Evolutionary conservation across 768 basidiomycete species (phyloP).

Genomic region (Pisolithus albus): DNA sequence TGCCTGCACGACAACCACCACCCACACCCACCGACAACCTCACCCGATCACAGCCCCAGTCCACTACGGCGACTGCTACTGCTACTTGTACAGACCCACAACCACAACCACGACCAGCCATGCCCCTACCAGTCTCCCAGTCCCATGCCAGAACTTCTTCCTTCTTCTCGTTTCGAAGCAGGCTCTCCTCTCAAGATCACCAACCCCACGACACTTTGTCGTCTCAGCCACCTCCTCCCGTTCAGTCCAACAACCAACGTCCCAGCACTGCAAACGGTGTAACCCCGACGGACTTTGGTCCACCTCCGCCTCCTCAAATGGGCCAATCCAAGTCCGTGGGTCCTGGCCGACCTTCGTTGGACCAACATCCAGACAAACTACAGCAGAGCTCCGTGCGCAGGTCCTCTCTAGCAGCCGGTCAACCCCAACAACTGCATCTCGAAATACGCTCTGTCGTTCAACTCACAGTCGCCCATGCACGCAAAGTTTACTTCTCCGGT

Average conservation of each 20-base stretch:
- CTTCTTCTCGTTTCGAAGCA: conserved; percentile 56
- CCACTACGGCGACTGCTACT: neutral
- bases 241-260: conserved; percentile 10
- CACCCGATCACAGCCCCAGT: conserved; percentile 5
- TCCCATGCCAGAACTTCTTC: conserved; percentile 53
- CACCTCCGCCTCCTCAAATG: conserved; percentile 22
- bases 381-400: conserved; percentile 13
- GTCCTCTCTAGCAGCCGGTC: conserved; percentile 11
- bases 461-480: conserved; percentile 67
- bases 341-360: conserved; percentile 16
- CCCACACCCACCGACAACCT: conserved; percentile 4
- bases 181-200: conserved; percentile 24
- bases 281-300: conserved; percentile 15
- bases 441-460: conserved; percentile 78
- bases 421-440: conserved; percentile 54
- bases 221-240: conserved; percentile 13
- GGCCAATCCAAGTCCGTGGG: conserved; percentile 29
- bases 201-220: conserved; percentile 10
- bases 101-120: conserved; percentile 21
- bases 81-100: neutral
- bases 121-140: conserved; percentile 14
- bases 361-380: conserved; percentile 15
- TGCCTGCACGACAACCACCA: conserved; percentile 22
- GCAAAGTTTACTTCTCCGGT: conserved; percentile 84
- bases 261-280: conserved; percentile 10